Percentiles rank a stretch among this genome's conserved stretches.
phyloP scores from a whole-genome alignment of 345 rosid species.

The Aethionema arabicum region DNA sequence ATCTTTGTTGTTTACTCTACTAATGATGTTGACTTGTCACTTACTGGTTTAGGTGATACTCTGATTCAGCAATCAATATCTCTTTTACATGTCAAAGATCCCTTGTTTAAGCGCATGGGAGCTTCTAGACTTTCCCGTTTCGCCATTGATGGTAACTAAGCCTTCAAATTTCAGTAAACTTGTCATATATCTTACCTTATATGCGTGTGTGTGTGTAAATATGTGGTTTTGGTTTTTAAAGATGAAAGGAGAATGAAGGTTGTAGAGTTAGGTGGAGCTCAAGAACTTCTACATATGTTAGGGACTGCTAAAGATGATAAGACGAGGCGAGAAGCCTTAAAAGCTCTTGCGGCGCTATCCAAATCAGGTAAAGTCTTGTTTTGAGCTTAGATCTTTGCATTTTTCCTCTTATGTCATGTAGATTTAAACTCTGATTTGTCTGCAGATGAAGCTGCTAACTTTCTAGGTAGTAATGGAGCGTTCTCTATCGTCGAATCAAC shows the following conservation, averaged over 20 bases:
- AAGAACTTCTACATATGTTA: constrained; percentile 77
- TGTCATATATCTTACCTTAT: constrained; percentile 14
- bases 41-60: constrained; percentile 64
- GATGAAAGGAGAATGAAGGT: constrained; percentile 91
- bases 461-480: constrained; percentile 60
- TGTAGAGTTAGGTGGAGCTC: constrained; percentile 85
- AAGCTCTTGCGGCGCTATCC: constrained; percentile 73
- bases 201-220: constrained; percentile 2
- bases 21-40: constrained; percentile 12
- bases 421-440: background rate
- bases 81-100: constrained; percentile 87
- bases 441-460: constrained; percentile 77
- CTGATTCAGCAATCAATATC: constrained; percentile 79
- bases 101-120: constrained; percentile 85
- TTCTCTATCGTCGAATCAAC: constrained; percentile 51
- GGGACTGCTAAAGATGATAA: constrained; percentile 72
- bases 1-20: background rate
- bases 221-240: constrained; percentile 28
- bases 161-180: constrained; percentile 6
- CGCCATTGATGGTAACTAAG: constrained; percentile 67
- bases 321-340: constrained; percentile 77
- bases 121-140: constrained; percentile 88
- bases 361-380: constrained; percentile 48
- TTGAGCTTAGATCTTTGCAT: background rate
- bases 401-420: background rate